phyloP scores from a whole-genome alignment of 371 early-diverging fungal species.

The Mortierella sp. region DNA sequence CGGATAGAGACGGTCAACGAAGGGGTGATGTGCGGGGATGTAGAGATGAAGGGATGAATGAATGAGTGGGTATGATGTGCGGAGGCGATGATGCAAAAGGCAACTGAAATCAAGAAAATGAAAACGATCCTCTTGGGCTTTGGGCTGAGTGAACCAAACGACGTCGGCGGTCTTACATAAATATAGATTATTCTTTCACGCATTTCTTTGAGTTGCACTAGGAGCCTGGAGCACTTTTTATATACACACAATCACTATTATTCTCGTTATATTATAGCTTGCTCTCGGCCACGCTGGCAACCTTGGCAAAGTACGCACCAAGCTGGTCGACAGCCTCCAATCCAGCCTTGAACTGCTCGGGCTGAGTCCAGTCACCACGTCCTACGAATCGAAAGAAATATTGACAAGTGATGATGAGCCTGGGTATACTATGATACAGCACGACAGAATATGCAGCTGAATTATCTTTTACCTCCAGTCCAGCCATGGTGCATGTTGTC shows the following conservation, averaged over 20 bases:
- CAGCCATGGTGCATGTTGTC: constrained; percentile 56
- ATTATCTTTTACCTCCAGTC: constrained; percentile 41
- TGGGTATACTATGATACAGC: too few species aligned
- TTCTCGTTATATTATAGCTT: constrained; percentile 21
- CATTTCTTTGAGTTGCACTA: too few species aligned
- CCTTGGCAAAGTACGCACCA: constrained; percentile 41
- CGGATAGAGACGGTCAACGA: background rate
- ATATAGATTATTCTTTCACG: too few species aligned
- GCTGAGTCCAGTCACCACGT: constrained; percentile 40
- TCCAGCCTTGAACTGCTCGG: constrained; percentile 39
- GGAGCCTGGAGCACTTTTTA: too few species aligned
- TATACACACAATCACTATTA: too few species aligned
- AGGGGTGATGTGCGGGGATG: constrained; percentile 1
- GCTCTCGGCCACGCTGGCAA: constrained; percentile 23
- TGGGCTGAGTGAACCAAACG: too few species aligned
- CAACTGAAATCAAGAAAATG: background rate
- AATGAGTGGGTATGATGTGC: background rate
- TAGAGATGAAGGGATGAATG: background rate
- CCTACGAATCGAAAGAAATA: constrained; percentile 22
- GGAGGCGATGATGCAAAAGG: background rate
- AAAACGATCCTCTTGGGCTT: too few species aligned
- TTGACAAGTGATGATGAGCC: background rate
- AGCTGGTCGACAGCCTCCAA: constrained; percentile 38
- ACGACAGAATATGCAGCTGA: too few species aligned
- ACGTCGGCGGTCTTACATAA: too few species aligned